Evolutionary conservation across 1,139 yeast species (phyloP).

Genomic region (Suhomyces bokatorum): DNA sequence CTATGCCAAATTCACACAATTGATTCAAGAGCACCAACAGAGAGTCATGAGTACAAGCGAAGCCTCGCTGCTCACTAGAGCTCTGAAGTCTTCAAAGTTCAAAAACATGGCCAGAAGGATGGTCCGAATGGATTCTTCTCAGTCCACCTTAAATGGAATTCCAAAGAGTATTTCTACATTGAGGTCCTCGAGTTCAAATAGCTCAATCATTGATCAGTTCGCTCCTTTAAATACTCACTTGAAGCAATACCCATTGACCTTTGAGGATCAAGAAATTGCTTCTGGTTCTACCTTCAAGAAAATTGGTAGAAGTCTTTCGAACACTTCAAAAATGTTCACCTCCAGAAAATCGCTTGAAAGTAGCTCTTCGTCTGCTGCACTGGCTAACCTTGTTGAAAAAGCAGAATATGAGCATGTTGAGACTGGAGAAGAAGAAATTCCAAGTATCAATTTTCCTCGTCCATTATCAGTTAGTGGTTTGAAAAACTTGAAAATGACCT

Average conservation of each 20-base stretch:
- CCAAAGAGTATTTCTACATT: slow-evolving; percentile 21
- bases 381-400: slow-evolving; percentile 1
- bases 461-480: slow-evolving; percentile 33
- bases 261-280: not conserved
- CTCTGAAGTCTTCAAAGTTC: slow-evolving; percentile 15
- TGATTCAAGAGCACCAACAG: slow-evolving; percentile 19
- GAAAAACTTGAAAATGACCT: slow-evolving; percentile 34
- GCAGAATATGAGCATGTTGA: slow-evolving; percentile 6
- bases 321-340: slow-evolving; percentile 22
- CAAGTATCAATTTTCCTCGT: slow-evolving; percentile 29
- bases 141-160: not conserved
- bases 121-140: slow-evolving; percentile 10
- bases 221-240: slow-evolving; percentile 11
- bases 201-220: slow-evolving; percentile 16
- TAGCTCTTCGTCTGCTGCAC: not conserved
- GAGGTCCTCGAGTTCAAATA: slow-evolving; percentile 9
- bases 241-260: slow-evolving; percentile 1
- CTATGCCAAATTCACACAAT: slow-evolving; percentile 23
- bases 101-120: slow-evolving; percentile 15
- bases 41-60: slow-evolving; percentile 3
- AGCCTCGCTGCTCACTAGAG: slow-evolving; percentile 10
- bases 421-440: slow-evolving; percentile 8
- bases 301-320: slow-evolving; percentile 22
- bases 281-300: slow-evolving; percentile 19
- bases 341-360: slow-evolving; percentile 9